These are phyloP conservation scores for Moricandia moricandioides DNA, from an alignment of 345 rosid species.

Conservation along the genomic window DNA sequence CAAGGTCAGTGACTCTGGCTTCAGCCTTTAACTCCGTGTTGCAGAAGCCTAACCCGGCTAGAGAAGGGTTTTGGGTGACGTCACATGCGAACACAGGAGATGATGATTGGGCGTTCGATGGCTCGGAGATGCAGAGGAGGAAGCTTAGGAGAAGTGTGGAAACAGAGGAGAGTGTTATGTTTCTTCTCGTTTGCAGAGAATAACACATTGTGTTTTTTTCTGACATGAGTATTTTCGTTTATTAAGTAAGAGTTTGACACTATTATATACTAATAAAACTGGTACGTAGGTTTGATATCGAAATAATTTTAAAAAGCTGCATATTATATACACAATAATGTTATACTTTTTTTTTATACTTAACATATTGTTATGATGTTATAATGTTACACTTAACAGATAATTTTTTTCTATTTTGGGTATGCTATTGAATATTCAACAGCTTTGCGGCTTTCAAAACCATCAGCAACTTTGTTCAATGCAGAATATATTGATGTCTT, in stretches of 20 bases:
- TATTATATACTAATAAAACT: conserved; percentile 3
- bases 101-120: conserved; percentile 37
- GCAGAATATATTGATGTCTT: not conserved
- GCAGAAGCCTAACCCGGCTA: conserved; percentile 58
- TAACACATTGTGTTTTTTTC: not conserved
- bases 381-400: not conserved
- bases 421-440: not conserved
- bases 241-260: not conserved
- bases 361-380: no score
- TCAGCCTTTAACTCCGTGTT: conserved; percentile 43
- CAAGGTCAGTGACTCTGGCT: conserved; percentile 59
- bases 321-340: not conserved
- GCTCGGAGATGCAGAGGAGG: not conserved
- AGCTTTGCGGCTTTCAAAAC: conserved; percentile 9
- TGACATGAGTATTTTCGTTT: not conserved
- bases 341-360: not conserved
- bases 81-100: conserved; percentile 72
- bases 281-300: not conserved
- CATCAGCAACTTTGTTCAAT: not conserved
- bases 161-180: conserved; percentile 24
- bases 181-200: not conserved
- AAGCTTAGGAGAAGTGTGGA: conserved; percentile 41
- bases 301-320: no score
- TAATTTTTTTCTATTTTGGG: conserved; percentile 10
- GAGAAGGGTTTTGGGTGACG: conserved; percentile 36